A percentile compares a stretch with the other conserved stretches of the same genome.
Conservation (phyloP, 805 yeast species). For the Candida jianshihensis region DNA sequence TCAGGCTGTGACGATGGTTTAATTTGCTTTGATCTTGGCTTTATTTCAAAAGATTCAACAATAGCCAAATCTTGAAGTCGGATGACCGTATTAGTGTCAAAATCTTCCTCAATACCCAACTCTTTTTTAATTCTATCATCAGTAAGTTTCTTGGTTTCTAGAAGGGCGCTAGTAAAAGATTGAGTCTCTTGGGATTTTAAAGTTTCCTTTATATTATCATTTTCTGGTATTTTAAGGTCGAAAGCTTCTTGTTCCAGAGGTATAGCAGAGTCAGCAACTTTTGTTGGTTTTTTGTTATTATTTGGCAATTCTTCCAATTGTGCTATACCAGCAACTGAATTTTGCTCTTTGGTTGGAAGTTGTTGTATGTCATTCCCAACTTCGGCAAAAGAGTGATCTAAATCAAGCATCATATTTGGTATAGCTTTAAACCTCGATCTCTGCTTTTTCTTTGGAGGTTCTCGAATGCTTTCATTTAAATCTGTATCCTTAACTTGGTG, state of each 20-base stretch:
- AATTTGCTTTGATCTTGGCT: slow-evolving; percentile 4
- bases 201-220: too few species aligned
- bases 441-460: slow-evolving; percentile 7
- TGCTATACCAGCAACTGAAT: too few species aligned
- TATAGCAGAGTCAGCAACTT: background rate
- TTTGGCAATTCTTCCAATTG: too few species aligned
- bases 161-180: slow-evolving; percentile 14
- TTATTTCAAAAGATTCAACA: slow-evolving; percentile 25
- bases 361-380: background rate
- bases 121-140: slow-evolving; percentile 15
- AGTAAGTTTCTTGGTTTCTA: slow-evolving; percentile 15
- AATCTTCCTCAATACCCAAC: slow-evolving; percentile 7
- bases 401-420: background rate
- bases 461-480: background rate
- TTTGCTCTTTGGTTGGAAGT: too few species aligned
- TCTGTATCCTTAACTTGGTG: too few species aligned
- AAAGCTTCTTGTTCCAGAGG: background rate
- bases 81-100: slow-evolving; percentile 22
- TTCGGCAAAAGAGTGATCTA: background rate
- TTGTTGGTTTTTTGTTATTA: background rate
- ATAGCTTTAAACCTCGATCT: slow-evolving; percentile 5
- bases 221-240: background rate
- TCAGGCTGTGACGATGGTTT: background rate
- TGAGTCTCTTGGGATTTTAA: background rate
- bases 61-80: slow-evolving; percentile 28